Percentiles rank a stretch among this genome's conserved stretches.
phyloP scores from a whole-genome alignment of 2,329 filamentous ascomycete genomes.

The Tolypocladium paradoxum region DNA sequence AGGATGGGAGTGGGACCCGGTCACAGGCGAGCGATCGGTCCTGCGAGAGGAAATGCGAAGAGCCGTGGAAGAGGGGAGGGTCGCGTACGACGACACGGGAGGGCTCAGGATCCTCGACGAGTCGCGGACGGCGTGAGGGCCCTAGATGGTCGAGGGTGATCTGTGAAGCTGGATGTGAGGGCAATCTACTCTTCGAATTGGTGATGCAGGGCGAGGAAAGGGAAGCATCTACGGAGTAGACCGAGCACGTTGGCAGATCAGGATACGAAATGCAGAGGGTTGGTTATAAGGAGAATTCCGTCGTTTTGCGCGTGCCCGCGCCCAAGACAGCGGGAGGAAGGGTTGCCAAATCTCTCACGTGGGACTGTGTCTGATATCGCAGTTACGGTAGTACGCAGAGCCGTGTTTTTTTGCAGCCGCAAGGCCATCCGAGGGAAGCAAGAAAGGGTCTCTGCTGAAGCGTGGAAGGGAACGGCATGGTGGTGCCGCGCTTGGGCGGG shows the following conservation, averaged over 20 bases:
- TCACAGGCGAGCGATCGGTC: slow-evolving; percentile 51
- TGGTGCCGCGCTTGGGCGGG: too few species aligned
- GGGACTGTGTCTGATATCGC: neutral
- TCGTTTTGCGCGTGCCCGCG: neutral
- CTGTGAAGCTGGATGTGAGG: neutral
- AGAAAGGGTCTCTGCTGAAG: too few species aligned
- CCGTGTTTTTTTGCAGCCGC: too few species aligned
- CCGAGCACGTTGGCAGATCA: neutral
- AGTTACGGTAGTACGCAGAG: too few species aligned
- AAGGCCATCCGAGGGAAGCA: too few species aligned
- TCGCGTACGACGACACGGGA: slow-evolving; percentile 43
- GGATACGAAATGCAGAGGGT: neutral
- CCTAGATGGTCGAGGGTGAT: neutral
- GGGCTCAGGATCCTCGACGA: slow-evolving; percentile 30
- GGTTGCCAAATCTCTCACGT: neutral
- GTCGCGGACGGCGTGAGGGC: neutral
- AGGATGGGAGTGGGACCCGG: slow-evolving; percentile 70
- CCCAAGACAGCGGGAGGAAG: neutral
- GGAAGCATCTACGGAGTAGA: neutral
- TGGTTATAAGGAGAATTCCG: too few species aligned
- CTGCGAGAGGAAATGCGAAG: slow-evolving; percentile 41
- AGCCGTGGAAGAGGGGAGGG: slow-evolving; percentile 46
- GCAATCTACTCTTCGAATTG: too few species aligned
- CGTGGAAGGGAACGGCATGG: too few species aligned
- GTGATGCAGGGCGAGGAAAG: neutral